Evolutionary conservation across 345 rosid species (phyloP), one percentile per base, ranked within the genome.

Genomic region (Hibiscus mutabilis): DNA sequence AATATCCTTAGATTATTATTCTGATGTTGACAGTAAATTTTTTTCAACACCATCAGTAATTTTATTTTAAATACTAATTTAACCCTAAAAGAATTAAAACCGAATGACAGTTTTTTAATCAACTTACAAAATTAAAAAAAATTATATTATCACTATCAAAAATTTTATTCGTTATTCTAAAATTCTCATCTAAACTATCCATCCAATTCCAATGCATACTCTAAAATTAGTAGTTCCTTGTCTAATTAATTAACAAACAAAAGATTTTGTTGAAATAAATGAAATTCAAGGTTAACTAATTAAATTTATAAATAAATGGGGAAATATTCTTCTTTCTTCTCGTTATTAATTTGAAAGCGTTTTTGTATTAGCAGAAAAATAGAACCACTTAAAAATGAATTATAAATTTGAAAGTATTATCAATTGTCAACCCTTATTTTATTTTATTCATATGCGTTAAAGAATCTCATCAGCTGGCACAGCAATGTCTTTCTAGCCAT

Each of bases 401-500:
- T 6, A 8, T 35, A 53, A 53, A 18, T 53, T 18, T 18, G 25
- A 19, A 53, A 7, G 58, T 2, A 18, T 52, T 52, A 52, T 21
- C 27, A 21, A 19, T 4, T 21, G 33, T 16, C 18, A 2, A 19
- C 24, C 5, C 40, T 8, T 3, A 2, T 29, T 29, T 29, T 3
- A 72, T 35, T 37, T 62, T 61, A 9, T 61, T 71, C n/a, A 1
- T 22, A 35, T 18, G 37, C 40, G 40, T 0, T n/a, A 7, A 56
- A 51, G 47, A 33, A 75, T 66, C 71, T 40, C 9, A 60, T 72
- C 67, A 61, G 70, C 75, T 57, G 80, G 67, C 85, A 77, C 66
- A 44, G 40, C 8, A 6, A 12, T 74, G 19, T 22, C 79, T 77
- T 72, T 76, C 71, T 77, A 74, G 73, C 78, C 51, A 68, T n/a